Conservation (phyloP, 305 asterid species). For the Withania somnifera region DNA sequence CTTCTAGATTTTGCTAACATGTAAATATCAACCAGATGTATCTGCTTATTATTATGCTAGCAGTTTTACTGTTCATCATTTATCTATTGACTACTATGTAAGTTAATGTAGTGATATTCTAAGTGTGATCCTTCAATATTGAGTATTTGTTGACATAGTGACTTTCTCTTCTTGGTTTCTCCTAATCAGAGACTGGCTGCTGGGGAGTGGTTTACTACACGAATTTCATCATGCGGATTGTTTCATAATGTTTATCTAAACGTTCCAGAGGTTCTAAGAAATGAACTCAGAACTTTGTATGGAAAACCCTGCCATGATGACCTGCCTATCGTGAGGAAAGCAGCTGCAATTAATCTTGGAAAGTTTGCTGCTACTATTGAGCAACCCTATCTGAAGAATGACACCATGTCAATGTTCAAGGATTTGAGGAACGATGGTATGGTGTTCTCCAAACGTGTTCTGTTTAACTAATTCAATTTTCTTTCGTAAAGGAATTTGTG, state of each 20-base stretch:
- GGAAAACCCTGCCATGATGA: slow-evolving; percentile 22
- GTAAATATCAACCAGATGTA: not conserved
- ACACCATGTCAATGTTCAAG: slow-evolving; percentile 31
- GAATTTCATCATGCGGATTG: slow-evolving; percentile 28
- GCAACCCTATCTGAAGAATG: slow-evolving; percentile 24
- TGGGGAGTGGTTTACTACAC: slow-evolving; percentile 25
- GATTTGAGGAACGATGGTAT: slow-evolving; percentile 38
- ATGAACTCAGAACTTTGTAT: slow-evolving; percentile 17
- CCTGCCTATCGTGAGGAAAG: slow-evolving; percentile 28
- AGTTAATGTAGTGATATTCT: not conserved
- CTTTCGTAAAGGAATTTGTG: not conserved
- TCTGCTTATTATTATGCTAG: not conserved
- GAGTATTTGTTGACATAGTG: not conserved
- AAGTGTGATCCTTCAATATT: not conserved
- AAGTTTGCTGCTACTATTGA: slow-evolving; percentile 39
- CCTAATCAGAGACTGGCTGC: slow-evolving; percentile 18
- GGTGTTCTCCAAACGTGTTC: not conserved
- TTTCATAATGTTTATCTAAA: slow-evolving; percentile 27
- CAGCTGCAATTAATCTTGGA: slow-evolving; percentile 32
- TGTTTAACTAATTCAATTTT: not conserved
- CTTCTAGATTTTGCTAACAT: not conserved
- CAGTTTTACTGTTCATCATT: not conserved
- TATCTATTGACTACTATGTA: not conserved
- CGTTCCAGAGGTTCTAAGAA: slow-evolving; percentile 13
- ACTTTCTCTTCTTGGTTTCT: not conserved